phyloP scores from a whole-genome alignment of 2,329 filamentous ascomycete species.

The Ustilaginoidea virens region DNA sequence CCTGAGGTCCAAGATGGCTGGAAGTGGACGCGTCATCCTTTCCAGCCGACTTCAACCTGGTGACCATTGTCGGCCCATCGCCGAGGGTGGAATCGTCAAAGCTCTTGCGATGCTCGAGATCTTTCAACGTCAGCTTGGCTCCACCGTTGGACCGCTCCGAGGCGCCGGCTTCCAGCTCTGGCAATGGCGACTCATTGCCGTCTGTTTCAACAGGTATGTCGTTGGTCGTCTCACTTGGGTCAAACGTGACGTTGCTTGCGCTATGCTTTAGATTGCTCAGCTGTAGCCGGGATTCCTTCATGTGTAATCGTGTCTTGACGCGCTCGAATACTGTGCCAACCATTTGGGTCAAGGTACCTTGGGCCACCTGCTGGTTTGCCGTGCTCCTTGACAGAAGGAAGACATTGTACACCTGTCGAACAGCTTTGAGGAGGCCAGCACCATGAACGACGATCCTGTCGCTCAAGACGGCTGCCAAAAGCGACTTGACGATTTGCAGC shows the following conservation, averaged over 20 bases:
- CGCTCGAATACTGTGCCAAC: slow-evolving; percentile 95
- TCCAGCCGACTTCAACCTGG: slow-evolving; percentile 37
- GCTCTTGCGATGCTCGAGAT: slow-evolving; percentile 51
- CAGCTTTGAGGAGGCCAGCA: slow-evolving; percentile 86
- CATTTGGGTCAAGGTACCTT: slow-evolving; percentile 96
- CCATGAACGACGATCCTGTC: slow-evolving; percentile 99
- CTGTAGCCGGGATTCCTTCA: slow-evolving; percentile 66
- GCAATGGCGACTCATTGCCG: slow-evolving; percentile 18
- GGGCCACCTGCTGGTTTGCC: slow-evolving; percentile 90
- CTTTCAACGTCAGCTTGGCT: slow-evolving; percentile 49
- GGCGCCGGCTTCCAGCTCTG: slow-evolving; percentile 15
- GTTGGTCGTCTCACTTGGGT: slow-evolving; percentile 25
- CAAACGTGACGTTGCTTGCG: slow-evolving; percentile 36
- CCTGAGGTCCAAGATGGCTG: slow-evolving; percentile 39
- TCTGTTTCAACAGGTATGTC: slow-evolving; percentile 23
- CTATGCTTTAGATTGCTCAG: slow-evolving; percentile 35
- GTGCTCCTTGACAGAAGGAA: slow-evolving; percentile 90
- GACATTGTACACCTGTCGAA: slow-evolving; percentile 97
- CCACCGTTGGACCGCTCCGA: slow-evolving; percentile 19
- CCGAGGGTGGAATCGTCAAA: slow-evolving; percentile 53
- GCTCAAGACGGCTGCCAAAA: slow-evolving; percentile 87
- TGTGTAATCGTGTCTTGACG: slow-evolving; percentile 70
- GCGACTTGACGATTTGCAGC: slow-evolving; percentile 93
- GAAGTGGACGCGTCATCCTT: slow-evolving; percentile 27
- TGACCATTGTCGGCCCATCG: slow-evolving; percentile 53